These are phyloP conservation scores for Cladophialophora chaetospira DNA, from an alignment of 2,329 filamentous ascomycete species.

Conservation along the genomic window DNA sequence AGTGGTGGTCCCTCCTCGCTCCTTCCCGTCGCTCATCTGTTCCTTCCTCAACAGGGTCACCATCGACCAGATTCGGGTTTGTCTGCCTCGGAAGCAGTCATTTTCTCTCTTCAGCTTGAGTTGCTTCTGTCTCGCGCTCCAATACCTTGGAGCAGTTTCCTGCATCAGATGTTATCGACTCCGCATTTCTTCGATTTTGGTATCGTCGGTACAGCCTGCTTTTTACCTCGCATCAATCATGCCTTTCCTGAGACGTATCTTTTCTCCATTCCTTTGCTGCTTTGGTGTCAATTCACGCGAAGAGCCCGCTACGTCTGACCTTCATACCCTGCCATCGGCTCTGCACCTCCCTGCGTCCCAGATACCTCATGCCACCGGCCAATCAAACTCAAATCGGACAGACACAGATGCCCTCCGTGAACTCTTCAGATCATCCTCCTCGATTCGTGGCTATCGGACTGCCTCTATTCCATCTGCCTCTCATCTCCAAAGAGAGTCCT, in stretches of 20 bases:
- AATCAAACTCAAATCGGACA: conserved; percentile 8
- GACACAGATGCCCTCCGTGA: conserved; percentile 25
- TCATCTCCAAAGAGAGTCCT: conserved; percentile 11
- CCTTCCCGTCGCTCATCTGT: too few species aligned
- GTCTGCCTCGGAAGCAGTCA: not conserved
- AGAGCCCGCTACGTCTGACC: conserved; percentile 11
- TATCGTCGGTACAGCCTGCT: conserved; percentile 9
- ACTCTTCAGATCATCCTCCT: conserved; percentile 29
- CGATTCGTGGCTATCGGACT: conserved; percentile 29
- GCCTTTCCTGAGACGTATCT: conserved; percentile 7
- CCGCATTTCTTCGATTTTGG: conserved; percentile 19
- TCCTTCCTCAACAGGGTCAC: not conserved
- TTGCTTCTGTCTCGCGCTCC: not conserved
- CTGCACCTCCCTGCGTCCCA: conserved; percentile 17
- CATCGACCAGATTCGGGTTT: not conserved
- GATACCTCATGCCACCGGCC: conserved; percentile 21
- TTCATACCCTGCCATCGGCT: conserved; percentile 20
- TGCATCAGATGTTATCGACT: conserved; percentile 15
- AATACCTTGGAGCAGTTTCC: conserved; percentile 1
- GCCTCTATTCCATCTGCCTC: conserved; percentile 16
- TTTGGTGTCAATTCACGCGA: conserved; percentile 13
- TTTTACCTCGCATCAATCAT: conserved; percentile 17
- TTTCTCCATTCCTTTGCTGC: conserved; percentile 23
- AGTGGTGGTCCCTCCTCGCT: too few species aligned
- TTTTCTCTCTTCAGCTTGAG: not conserved